Percentiles rank a stretch among this genome's conserved stretches.
phyloP scores from a whole-genome alignment of 352 stramenopile genomes.

The Pythium chondricola region DNA sequence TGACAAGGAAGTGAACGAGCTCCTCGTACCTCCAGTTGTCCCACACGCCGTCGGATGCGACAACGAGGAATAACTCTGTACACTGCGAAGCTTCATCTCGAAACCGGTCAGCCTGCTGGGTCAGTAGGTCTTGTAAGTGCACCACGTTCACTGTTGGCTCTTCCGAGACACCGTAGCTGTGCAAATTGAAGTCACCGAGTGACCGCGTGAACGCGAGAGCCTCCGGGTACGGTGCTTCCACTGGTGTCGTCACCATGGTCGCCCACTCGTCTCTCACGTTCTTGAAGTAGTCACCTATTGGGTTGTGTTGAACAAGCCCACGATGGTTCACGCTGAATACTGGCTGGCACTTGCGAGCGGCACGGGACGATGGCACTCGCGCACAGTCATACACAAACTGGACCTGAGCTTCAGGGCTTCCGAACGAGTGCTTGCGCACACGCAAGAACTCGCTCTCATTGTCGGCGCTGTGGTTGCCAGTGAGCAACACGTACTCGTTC shows the following conservation, averaged over 20 bases:
- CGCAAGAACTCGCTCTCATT: constrained; percentile 66
- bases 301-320: constrained; percentile 32
- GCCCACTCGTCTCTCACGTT: constrained; percentile 91
- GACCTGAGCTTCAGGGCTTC: constrained; percentile 29
- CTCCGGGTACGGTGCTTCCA: constrained; percentile 61
- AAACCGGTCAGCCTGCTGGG: neutral
- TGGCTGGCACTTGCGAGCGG: constrained; percentile 15
- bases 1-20: constrained; percentile 40
- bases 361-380: constrained; percentile 2
- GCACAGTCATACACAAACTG: constrained; percentile 84
- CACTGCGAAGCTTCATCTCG: neutral
- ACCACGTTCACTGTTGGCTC: constrained; percentile 56
- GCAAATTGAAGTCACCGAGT: constrained; percentile 85
- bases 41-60: constrained; percentile 84
- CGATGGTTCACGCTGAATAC: constrained; percentile 32
- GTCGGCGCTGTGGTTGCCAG: constrained; percentile 81
- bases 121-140: constrained; percentile 29
- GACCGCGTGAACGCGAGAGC: constrained; percentile 85
- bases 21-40: constrained; percentile 88
- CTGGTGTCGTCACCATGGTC: constrained; percentile 70
- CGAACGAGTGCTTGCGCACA: constrained; percentile 30
- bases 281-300: constrained; percentile 77
- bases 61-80: constrained; percentile 44
- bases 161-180: constrained; percentile 72
- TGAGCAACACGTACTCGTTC: constrained; percentile 45